phyloP scores from a whole-genome alignment of 2,329 filamentous ascomycete genomes.

The Knufia fluminis region DNA sequence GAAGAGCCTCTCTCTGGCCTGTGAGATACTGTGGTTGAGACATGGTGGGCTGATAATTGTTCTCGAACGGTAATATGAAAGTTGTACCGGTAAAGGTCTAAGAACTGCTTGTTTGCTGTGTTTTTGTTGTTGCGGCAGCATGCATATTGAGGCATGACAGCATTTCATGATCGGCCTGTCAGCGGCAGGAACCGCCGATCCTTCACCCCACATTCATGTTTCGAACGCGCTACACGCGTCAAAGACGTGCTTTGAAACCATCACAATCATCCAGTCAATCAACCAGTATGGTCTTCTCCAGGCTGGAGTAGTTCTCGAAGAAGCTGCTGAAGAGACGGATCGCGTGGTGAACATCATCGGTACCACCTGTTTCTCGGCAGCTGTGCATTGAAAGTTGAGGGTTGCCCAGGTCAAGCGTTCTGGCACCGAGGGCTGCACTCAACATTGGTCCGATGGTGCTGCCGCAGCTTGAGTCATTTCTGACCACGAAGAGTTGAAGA shows the following conservation, averaged over 20 bases:
- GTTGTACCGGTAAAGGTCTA: too few species aligned
- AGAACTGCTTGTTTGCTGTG: too few species aligned
- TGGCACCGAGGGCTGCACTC: constrained; percentile 71
- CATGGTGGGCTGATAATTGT: constrained; percentile 14
- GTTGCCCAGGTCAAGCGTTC: constrained; percentile 88
- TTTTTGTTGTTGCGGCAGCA: too few species aligned
- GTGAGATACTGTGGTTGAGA: constrained; percentile 54
- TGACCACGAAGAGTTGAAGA: constrained; percentile 88
- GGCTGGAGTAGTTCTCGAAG: constrained; percentile 70
- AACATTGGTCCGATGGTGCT: constrained; percentile 98
- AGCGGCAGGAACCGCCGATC: not conserved
- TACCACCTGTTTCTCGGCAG: constrained; percentile 85
- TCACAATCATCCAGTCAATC: constrained; percentile 45
- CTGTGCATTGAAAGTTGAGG: constrained; percentile 95
- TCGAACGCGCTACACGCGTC: not conserved
- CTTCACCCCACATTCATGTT: not conserved
- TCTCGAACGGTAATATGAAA: too few species aligned
- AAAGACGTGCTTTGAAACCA: not conserved
- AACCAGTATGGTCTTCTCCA: constrained; percentile 75
- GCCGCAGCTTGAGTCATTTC: constrained; percentile 89
- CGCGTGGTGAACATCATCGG: constrained; percentile 76
- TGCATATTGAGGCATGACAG: constrained; percentile 1
- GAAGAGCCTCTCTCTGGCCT: constrained; percentile 66
- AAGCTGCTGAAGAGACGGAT: constrained; percentile 82
- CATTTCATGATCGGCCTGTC: constrained; percentile 6